phyloP scores from a whole-genome alignment of 202 grass and related monocot species.

The Eragrostis tef region DNA sequence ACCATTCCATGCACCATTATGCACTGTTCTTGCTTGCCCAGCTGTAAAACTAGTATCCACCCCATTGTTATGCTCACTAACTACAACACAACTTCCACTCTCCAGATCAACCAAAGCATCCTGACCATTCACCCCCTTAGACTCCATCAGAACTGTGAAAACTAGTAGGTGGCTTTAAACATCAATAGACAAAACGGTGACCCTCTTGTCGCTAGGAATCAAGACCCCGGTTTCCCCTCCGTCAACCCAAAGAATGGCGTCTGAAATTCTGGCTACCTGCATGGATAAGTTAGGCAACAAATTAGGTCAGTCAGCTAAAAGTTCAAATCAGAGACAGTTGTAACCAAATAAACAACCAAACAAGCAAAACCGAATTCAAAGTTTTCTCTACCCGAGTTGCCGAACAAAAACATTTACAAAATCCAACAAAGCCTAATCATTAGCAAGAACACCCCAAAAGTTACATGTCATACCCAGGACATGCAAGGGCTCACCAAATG shows the following conservation, averaged over 20 bases:
- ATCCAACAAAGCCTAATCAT: neutral
- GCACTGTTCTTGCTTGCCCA: conserved; percentile 28
- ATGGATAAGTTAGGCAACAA: conserved; percentile 48
- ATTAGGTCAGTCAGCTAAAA: conserved; percentile 41
- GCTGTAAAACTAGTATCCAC: conserved; percentile 45
- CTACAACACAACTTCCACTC: conserved; percentile 46
- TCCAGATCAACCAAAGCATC: conserved; percentile 67
- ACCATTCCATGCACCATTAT: conserved; percentile 47
- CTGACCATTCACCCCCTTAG: conserved; percentile 38
- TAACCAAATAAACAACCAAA: conserved; percentile 20
- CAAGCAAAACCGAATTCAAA: conserved; percentile 28
- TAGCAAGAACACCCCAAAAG: neutral
- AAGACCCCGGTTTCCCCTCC: neutral
- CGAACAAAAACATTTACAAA: conserved; percentile 19
- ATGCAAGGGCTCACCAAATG: neutral
- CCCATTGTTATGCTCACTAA: conserved; percentile 35
- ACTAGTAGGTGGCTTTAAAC: conserved; percentile 25
- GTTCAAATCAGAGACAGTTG: conserved; percentile 20
- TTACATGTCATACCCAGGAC: neutral
- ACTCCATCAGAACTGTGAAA: conserved; percentile 51
- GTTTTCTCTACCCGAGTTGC: conserved; percentile 45
- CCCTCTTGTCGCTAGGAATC: conserved; percentile 8
- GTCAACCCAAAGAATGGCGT: conserved; percentile 6
- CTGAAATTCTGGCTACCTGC: conserved; percentile 41
- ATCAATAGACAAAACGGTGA: conserved; percentile 36